Evolutionary conservation across 805 yeast species (phyloP).

Genomic region (Ogataea ganodermae): DNA sequence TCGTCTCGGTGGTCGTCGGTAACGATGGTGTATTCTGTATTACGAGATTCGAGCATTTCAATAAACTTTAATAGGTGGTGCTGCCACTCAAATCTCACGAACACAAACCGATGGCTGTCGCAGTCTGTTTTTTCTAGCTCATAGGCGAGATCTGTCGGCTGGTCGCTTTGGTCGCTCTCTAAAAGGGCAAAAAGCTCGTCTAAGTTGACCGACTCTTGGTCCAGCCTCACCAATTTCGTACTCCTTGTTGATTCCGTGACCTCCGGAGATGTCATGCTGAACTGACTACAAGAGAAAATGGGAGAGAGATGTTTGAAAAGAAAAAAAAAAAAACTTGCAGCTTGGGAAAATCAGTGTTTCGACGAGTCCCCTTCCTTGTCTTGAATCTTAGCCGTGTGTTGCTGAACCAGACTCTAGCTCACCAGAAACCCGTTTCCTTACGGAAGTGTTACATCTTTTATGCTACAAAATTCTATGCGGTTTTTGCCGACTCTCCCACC

Average conservation of each 20-base stretch:
- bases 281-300: constrained; percentile 4
- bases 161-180: constrained; percentile 17
- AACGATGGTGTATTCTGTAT: constrained; percentile 16
- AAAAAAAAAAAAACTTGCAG: constrained; percentile 1
- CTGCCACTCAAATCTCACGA: constrained; percentile 20
- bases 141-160: constrained; percentile 15
- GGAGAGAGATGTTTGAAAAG: constrained; percentile 1
- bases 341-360: not conserved
- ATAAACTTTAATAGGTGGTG: constrained; percentile 19
- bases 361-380: not conserved
- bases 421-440: not conserved
- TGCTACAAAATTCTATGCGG: not conserved
- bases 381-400: not conserved
- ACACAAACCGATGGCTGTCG: constrained; percentile 14
- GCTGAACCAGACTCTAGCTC: not conserved
- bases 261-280: constrained; percentile 21
- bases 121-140: constrained; percentile 21
- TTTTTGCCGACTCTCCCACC: not conserved
- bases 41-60: constrained; percentile 14
- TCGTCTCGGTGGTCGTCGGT: constrained; percentile 18
- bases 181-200: constrained; percentile 22
- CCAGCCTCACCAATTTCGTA: constrained; percentile 12
- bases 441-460: not conserved
- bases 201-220: constrained; percentile 13
- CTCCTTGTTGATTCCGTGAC: constrained; percentile 15